These are phyloP conservation scores for Globisporangium megalacanthum DNA, from an alignment of 352 stramenopile genomes.

Conservation along the genomic window DNA sequence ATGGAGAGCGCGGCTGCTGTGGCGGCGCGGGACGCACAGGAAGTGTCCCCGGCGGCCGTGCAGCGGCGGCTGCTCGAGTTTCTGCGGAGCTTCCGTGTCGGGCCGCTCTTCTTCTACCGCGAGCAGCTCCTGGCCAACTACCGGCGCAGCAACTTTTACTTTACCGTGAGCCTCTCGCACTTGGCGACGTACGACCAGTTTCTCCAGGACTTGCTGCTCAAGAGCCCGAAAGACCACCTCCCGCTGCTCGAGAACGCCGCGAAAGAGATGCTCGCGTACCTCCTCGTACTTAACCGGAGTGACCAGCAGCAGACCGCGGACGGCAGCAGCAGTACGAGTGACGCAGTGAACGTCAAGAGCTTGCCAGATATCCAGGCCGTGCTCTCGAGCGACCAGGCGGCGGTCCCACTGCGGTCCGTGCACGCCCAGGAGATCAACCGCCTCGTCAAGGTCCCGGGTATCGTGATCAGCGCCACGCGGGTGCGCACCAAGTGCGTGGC, in stretches of 20 bases:
- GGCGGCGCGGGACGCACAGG: conserved; percentile 39
- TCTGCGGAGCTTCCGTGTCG: conserved; percentile 84
- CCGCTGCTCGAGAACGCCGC: conserved; percentile 81
- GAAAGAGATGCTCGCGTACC: conserved; percentile 68
- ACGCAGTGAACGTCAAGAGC: conserved; percentile 21
- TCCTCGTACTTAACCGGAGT: conserved; percentile 48
- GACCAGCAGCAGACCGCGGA: conserved; percentile 22
- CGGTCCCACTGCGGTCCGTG: conserved; percentile 70
- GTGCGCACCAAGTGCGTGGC: conserved; percentile 92
- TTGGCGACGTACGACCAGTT: conserved; percentile 83
- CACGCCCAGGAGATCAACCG: conserved; percentile 88
- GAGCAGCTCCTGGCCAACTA: conserved; percentile 87
- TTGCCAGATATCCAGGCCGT: conserved; percentile 81
- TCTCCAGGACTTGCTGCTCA: conserved; percentile 81
- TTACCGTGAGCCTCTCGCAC: conserved; percentile 83
- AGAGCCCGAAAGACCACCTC: conserved; percentile 80
- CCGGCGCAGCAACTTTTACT: conserved; percentile 60
- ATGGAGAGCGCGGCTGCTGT: conserved; percentile 62
- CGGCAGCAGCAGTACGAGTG: conserved; percentile 15
- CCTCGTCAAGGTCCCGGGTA: conserved; percentile 92
- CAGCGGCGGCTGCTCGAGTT: conserved; percentile 75
- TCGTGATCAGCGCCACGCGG: conserved; percentile 94
- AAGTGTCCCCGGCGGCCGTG: conserved; percentile 51
- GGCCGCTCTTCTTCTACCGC: conserved; percentile 86
- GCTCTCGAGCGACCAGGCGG: conserved; percentile 71